Percentiles rank a stretch among this genome's conserved stretches.
Conservation (phyloP, 257 asterid genomes). For the Rhazya stricta region DNA sequence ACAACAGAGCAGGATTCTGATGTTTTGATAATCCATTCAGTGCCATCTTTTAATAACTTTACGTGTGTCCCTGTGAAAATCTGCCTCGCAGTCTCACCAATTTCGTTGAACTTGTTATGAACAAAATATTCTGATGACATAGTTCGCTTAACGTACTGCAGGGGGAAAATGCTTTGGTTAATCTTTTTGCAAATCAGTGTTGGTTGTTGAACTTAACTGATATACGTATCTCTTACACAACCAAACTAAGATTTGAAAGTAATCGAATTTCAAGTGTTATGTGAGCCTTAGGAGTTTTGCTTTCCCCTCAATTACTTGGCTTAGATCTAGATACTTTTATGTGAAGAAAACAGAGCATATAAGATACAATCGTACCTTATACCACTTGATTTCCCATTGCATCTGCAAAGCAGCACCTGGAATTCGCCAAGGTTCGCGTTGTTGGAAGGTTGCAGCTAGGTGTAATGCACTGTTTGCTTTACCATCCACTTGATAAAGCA, state of each 20-base stretch:
- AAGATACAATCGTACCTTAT: slow-evolving; percentile 31
- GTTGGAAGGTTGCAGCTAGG: slow-evolving; percentile 42
- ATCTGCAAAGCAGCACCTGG: slow-evolving; percentile 61
- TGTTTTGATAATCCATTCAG: slow-evolving; percentile 50
- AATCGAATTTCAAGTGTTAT: too few relatives aligned
- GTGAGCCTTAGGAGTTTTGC: too few relatives aligned
- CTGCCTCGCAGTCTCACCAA: slow-evolving; percentile 39
- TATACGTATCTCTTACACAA: too few relatives aligned
- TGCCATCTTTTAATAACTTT: slow-evolving; percentile 30
- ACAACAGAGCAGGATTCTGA: slow-evolving; percentile 61
- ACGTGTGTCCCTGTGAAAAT: slow-evolving; percentile 35
- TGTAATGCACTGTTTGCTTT: slow-evolving; percentile 46
- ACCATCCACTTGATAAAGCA: slow-evolving; percentile 42
- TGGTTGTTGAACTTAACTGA: too few relatives aligned
- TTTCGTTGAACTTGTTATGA: slow-evolving; percentile 30
- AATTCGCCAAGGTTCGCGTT: slow-evolving; percentile 44
- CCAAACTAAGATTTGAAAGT: too few relatives aligned
- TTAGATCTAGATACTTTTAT: too few relatives aligned
- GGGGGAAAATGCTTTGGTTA: neutral
- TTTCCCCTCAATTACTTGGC: too few relatives aligned
- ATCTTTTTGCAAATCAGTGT: too few relatives aligned
- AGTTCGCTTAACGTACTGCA: slow-evolving; percentile 50
- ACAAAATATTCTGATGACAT: slow-evolving; percentile 26
- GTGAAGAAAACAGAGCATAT: neutral
- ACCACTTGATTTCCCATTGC: slow-evolving; percentile 63